Percentiles rank a stretch among this genome's conserved stretches.
These are phyloP conservation scores for Heliocybe sulcata DNA, from an alignment of 1,284 basidiomycete species.

Conservation along the genomic window DNA sequence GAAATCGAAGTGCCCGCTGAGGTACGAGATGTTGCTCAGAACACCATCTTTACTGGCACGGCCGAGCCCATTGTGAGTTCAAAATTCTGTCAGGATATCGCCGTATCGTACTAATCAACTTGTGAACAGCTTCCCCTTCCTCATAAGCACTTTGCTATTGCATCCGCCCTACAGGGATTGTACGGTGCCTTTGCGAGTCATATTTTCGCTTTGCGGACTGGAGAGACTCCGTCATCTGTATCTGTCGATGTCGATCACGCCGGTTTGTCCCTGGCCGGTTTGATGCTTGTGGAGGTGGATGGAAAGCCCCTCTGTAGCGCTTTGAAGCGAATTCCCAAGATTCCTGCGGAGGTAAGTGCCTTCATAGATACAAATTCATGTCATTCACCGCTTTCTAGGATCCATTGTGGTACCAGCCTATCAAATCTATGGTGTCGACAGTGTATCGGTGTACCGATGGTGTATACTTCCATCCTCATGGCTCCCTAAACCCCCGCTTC, in stretches of 20 bases:
- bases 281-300: not conserved
- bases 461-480: conserved; percentile 3
- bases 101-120: not conserved
- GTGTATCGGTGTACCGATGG: not conserved
- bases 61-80: not conserved
- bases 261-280: not conserved
- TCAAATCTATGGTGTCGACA: not conserved
- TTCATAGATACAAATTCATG: not conserved
- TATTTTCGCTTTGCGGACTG: not conserved
- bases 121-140: not conserved
- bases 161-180: not conserved
- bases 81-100: not conserved
- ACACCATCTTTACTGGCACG: not conserved
- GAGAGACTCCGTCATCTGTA: not conserved
- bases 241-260: conserved; percentile 1
- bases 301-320: not conserved
- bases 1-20: not conserved
- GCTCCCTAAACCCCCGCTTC: conserved; percentile 1
- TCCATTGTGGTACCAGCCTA: not conserved
- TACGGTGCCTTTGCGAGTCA: not conserved
- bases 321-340: not conserved
- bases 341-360: not conserved
- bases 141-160: conserved; percentile 1
- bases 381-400: not conserved
- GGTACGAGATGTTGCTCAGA: not conserved